phyloP scores from a whole-genome alignment of 805 yeast species.

The Wickerhamiella lipophila region DNA sequence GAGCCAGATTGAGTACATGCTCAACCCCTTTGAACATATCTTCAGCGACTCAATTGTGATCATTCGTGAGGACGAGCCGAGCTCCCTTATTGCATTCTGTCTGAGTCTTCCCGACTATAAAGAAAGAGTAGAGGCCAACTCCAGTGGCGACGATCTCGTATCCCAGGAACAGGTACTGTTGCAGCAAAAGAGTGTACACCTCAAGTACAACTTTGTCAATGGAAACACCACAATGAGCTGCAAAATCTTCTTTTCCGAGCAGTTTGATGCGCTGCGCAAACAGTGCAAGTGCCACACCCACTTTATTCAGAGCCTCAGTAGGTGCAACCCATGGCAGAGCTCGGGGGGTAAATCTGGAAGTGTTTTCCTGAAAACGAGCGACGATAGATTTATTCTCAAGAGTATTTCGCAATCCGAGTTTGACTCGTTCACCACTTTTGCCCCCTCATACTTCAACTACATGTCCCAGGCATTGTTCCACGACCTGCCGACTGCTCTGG shows the following conservation, averaged over 20 bases:
- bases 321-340: constrained; percentile 93
- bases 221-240: constrained; percentile 75
- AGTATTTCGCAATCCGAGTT: constrained; percentile 78
- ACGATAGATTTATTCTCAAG: constrained; percentile 78
- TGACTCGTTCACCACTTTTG: constrained; percentile 88
- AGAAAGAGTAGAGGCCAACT: constrained; percentile 41
- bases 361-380: constrained; percentile 80
- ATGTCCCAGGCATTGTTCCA: constrained; percentile 92
- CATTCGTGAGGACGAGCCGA: constrained; percentile 92
- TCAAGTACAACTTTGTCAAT: constrained; percentile 84
- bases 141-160: constrained; percentile 17
- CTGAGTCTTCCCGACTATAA: constrained; percentile 72
- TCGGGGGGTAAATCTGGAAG: constrained; percentile 96
- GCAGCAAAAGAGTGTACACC: constrained; percentile 74
- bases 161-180: constrained; percentile 56
- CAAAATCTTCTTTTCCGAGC: constrained; percentile 89
- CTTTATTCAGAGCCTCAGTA: constrained; percentile 76
- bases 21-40: constrained; percentile 69
- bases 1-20: constrained; percentile 83
- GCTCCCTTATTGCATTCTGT: constrained; percentile 87
- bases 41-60: constrained; percentile 90
- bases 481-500: constrained; percentile 86
- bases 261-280: constrained; percentile 83
- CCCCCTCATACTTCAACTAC: constrained; percentile 92
- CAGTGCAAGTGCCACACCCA: constrained; percentile 66